phyloP scores from a whole-genome alignment of 495 filamentous ascomycete species.

The Durotheca rogersii region DNA sequence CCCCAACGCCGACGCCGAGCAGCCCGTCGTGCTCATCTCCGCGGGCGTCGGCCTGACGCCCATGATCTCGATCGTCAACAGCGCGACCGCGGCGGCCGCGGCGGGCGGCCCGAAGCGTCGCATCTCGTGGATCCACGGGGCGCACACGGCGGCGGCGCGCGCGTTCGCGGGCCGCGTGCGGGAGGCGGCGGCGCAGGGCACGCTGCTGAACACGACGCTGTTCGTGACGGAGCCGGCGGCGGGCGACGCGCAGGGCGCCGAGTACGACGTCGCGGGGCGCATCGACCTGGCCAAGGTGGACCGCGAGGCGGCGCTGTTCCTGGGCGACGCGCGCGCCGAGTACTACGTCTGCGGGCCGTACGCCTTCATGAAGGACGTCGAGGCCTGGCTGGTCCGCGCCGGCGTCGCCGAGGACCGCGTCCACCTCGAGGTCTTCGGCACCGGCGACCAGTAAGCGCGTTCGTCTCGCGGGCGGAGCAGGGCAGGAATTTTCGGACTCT shows the following conservation, averaged over 20 bases:
- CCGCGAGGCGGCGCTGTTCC: conserved; percentile 51
- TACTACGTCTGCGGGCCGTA: conserved; percentile 73
- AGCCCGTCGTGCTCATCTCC: conserved; percentile 65
- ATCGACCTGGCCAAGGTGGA: conserved; percentile 58
- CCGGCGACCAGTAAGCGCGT: conserved; percentile 45
- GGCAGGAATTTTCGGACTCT: too few relatives aligned
- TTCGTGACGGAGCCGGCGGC: conserved; percentile 42
- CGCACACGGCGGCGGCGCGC: conserved; percentile 46
- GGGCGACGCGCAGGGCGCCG: conserved; percentile 53
- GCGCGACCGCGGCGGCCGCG: conserved; percentile 47
- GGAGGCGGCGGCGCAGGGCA: conserved; percentile 40
- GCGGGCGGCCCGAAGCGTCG: conserved; percentile 45
- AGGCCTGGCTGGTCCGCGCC: conserved; percentile 45
- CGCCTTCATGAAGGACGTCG: conserved; percentile 62
- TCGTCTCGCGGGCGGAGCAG: too few relatives aligned
- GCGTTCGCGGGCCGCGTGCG: conserved; percentile 57
- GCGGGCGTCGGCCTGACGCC: conserved; percentile 71
- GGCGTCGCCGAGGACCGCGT: conserved; percentile 59
- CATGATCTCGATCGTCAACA: conserved; percentile 67
- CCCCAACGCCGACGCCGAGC: conserved; percentile 36
- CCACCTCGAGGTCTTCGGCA: conserved; percentile 68
- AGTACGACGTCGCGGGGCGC: conserved; percentile 58
- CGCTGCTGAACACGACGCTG: conserved; percentile 39
- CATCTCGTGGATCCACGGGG: conserved; percentile 64
- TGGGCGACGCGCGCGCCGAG: conserved; percentile 53